Evolutionary conservation across 1,284 basidiomycete genomes (phyloP), one percentile per base, ranked within the genome.

Genomic region (Schizophyllum amplum): DNA sequence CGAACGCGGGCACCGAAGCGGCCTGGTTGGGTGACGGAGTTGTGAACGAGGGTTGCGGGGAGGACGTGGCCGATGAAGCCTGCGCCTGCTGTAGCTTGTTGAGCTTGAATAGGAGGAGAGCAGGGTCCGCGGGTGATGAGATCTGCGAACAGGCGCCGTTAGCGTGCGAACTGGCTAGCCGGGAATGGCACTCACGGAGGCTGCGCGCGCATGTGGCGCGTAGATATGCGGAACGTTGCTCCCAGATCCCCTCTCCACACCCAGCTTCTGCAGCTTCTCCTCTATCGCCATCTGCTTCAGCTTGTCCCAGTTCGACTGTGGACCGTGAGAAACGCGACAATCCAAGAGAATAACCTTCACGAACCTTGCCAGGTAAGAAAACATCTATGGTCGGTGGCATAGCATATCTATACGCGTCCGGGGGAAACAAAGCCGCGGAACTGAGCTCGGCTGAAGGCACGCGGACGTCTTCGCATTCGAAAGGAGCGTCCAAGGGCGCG

Each of bases 91-190:
- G 80, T 9, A 92, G 74, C 69, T 88, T 90, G 71, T 90, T 90
- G 50, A 92, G 75, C 67, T 90, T 91, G 72, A 87, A 91, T 63
- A 82, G 77, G 24, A 92, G 74, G 24, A 92, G 71, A 20, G 85
- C 84, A 47, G 90, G 88, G 66, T 91, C 89, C 5, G 89, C 89
- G 23, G 90, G 88, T 21, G 88, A 90, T 1, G 89, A 92, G 70
- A 92, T 89, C 89, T 92, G 65, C n/a, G 52, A 52, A 51, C 53
- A 54, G 48, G 33, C 59, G 62, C 63, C 60, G 60, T 62, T 65
- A 55, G 55, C 24, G 55, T 51, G 52, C 56, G 56, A 52, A 57
- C 20, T 55, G 60, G 65, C 57, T 60, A 54, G 57, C 56, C 57
- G 66, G 55, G 66, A 61, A 59, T 60, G 11, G 57, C 47, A 80